phyloP scores from a whole-genome alignment of 208 protist species.

The Acanthamoeba lenticulata region DNA sequence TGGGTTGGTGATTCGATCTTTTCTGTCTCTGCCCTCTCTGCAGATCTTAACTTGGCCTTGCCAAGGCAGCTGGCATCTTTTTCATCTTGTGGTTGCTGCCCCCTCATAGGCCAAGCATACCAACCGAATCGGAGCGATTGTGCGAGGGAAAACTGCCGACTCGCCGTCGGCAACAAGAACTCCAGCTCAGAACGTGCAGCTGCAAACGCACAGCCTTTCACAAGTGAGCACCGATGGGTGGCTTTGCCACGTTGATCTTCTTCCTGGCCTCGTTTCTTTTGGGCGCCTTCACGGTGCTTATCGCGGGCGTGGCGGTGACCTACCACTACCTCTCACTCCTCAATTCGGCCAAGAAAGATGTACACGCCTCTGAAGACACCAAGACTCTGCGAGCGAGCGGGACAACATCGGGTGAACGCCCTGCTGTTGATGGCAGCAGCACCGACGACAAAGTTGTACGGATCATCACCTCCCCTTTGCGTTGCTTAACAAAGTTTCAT shows the following conservation, averaged over 20 bases:
- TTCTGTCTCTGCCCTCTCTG: no score
- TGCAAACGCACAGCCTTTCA: not conserved
- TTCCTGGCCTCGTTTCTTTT: conserved; percentile 29
- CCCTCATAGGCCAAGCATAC: no score
- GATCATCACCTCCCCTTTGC: not conserved
- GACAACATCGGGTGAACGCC: not conserved
- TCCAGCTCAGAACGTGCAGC: not conserved
- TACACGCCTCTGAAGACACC: not conserved
- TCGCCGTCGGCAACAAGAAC: not conserved
- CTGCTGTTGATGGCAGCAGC: not conserved
- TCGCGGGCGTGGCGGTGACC: not conserved
- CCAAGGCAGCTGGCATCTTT: no score
- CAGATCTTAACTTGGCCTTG: no score
- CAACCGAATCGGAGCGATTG: no score
- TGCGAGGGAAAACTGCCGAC: no score
- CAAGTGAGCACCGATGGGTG: not conserved
- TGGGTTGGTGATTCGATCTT: no score
- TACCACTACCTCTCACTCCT: conserved; percentile 29
- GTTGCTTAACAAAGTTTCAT: not conserved
- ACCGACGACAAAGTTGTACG: not conserved
- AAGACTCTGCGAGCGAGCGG: not conserved
- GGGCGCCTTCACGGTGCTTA: conserved; percentile 23
- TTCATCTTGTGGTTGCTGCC: no score
- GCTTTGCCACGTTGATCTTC: not conserved
- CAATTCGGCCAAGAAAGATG: not conserved